Conservation (phyloP, 768 basidiomycete genomes). For the Rhodotorula babjevae region DNA sequence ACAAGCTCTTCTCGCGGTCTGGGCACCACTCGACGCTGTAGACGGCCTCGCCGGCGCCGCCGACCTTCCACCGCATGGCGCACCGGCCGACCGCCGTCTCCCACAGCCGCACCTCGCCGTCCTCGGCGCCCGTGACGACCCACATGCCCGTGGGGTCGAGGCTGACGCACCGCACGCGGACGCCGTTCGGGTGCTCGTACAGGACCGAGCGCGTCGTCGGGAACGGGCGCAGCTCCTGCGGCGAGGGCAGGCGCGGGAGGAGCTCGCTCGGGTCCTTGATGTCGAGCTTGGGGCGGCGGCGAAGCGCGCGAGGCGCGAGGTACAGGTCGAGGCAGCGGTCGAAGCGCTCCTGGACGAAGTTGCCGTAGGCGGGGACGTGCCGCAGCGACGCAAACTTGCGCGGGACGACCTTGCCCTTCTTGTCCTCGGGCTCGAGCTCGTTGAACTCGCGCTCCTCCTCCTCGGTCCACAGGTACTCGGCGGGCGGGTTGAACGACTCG, state of each 20-base stretch:
- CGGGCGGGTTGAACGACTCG: constrained; percentile 99
- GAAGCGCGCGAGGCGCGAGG: constrained; percentile 84
- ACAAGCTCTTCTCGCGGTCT: constrained; percentile 49
- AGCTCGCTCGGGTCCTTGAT: constrained; percentile 63
- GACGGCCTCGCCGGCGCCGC: constrained; percentile 50
- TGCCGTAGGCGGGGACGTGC: constrained; percentile 82
- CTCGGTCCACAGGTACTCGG: constrained; percentile 84
- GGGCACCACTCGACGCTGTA: constrained; percentile 92
- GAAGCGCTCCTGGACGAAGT: constrained; percentile 90
- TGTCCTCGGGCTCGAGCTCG: constrained; percentile 74
- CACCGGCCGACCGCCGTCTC: constrained; percentile 84
- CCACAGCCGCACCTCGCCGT: constrained; percentile 80
- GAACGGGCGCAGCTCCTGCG: constrained; percentile 86
- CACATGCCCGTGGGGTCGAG: constrained; percentile 85
- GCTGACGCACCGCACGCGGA: constrained; percentile 67
- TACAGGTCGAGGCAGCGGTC: constrained; percentile 91
- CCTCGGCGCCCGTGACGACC: constrained; percentile 86
- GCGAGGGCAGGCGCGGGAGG: constrained; percentile 89
- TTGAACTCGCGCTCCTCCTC: constrained; percentile 80
- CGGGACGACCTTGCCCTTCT: constrained; percentile 82
- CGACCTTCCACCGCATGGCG: constrained; percentile 78
- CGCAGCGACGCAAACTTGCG: constrained; percentile 78
- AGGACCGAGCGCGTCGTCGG: constrained; percentile 74
- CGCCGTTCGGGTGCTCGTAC: constrained; percentile 60
- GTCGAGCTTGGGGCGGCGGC: constrained; percentile 68